Conservation (phyloP, 1,284 basidiomycete genomes). For the Apiotrichum sp. region DNA sequence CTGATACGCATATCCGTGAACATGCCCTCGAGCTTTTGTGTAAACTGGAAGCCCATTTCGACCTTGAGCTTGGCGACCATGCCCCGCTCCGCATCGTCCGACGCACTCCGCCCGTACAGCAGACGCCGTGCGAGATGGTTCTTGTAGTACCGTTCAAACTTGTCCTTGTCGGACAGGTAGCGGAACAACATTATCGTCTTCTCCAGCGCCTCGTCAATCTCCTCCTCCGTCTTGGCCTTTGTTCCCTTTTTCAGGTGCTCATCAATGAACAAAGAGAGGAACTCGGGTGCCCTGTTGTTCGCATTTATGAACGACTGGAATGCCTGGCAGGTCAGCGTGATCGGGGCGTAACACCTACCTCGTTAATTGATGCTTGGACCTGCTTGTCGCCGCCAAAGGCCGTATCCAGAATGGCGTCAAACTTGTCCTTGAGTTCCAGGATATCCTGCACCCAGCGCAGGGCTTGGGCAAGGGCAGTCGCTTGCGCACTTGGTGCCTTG, state of each 20-base stretch:
- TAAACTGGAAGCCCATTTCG: conserved; percentile 88
- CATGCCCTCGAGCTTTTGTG: conserved; percentile 98
- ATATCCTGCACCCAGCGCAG: conserved; percentile 94
- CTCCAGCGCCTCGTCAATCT: conserved; percentile 81
- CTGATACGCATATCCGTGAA: conserved; percentile 96
- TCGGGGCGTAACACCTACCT: conserved; percentile 53
- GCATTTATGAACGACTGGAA: conserved; percentile 89
- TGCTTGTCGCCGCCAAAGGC: conserved; percentile 71
- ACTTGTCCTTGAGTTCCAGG: conserved; percentile 83
- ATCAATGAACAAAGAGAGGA: conserved; percentile 94
- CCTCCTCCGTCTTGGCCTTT: conserved; percentile 93
- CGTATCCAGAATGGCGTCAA: conserved; percentile 67
- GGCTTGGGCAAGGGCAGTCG: conserved; percentile 52
- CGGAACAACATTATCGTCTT: conserved; percentile 96
- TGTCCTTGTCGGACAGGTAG: conserved; percentile 90
- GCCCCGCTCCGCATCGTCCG: conserved; percentile 94
- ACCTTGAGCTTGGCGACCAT: conserved; percentile 98
- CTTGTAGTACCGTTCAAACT: conserved; percentile 98
- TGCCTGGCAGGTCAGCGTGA: conserved; percentile 56
- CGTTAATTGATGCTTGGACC: conserved; percentile 77
- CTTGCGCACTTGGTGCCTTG: conserved; percentile 39
- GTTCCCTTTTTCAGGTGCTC: conserved; percentile 94
- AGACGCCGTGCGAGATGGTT: conserved; percentile 88
- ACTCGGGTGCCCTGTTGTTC: conserved; percentile 85
- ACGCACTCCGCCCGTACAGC: conserved; percentile 76